A percentile compares a stretch with the other conserved stretches of the same genome.
phyloP scores from a whole-genome alignment of 305 asterid genomes.

The Fraxinus velutina region DNA sequence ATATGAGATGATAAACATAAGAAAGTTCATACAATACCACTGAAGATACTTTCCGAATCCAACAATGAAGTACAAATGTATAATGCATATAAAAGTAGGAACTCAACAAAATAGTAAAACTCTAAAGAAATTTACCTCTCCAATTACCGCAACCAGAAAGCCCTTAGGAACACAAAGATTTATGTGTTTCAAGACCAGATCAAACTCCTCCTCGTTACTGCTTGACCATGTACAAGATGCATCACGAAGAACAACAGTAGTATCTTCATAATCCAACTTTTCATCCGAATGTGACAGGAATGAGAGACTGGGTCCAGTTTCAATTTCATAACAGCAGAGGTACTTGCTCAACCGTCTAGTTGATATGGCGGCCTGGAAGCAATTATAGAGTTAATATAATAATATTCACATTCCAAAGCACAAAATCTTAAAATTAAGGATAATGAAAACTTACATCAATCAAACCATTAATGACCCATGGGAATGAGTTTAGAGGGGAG shows the following conservation, averaged over 20 bases:
- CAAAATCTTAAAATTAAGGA: slow-evolving; percentile 16
- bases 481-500: slow-evolving; percentile 94
- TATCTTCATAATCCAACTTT: slow-evolving; percentile 39
- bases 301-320: slow-evolving; percentile 28
- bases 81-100: not conserved
- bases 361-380: slow-evolving; percentile 78
- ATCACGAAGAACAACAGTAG: slow-evolving; percentile 50
- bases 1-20: not conserved
- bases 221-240: slow-evolving; percentile 88
- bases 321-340: slow-evolving; percentile 62
- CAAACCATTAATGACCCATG: slow-evolving; percentile 98
- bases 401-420: slow-evolving; percentile 9
- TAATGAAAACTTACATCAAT: slow-evolving; percentile 71
- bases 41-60: not conserved
- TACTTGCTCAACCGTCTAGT: slow-evolving; percentile 73
- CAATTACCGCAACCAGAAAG: slow-evolving; percentile 69
- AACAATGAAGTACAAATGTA: slow-evolving; percentile 10
- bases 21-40: slow-evolving; percentile 5
- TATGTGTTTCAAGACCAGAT: slow-evolving; percentile 57
- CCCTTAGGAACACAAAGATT: slow-evolving; percentile 66
- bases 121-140: slow-evolving; percentile 58
- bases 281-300: slow-evolving; percentile 28
- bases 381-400: slow-evolving; percentile 7
- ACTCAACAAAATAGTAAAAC: not conserved
- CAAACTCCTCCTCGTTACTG: slow-evolving; percentile 50